A percentile compares a stretch with the other conserved stretches of the same genome.
Evolutionary conservation across 2,329 filamentous ascomycete species (phyloP).

Genomic region (Eutypa lata): DNA sequence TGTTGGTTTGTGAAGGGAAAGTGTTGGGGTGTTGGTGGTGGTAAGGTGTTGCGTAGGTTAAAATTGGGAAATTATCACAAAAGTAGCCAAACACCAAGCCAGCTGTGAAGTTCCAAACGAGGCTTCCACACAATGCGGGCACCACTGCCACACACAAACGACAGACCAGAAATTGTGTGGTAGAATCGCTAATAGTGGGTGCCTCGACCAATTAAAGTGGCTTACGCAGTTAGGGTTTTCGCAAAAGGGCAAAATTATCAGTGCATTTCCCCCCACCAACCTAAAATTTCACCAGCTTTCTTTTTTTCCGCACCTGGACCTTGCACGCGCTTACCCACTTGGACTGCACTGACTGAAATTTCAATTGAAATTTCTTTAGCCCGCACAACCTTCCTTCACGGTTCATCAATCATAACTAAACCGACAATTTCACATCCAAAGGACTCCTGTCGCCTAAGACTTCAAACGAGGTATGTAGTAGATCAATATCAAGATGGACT

Average conservation of each 20-base stretch:
- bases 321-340: too few species aligned
- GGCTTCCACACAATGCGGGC: background rate
- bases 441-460: slow-evolving; percentile 13
- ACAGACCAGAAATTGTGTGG: background rate
- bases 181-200: background rate
- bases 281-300: background rate
- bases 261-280: background rate
- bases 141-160: background rate
- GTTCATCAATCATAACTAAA: slow-evolving; percentile 23
- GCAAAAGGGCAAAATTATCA: background rate
- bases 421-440: slow-evolving; percentile 19
- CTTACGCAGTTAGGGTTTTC: background rate
- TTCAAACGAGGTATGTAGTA: slow-evolving; percentile 44
- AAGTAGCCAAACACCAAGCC: background rate
- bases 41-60: slow-evolving; percentile 14
- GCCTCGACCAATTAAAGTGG: background rate
- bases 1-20: slow-evolving; percentile 17
- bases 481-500: slow-evolving; percentile 27
- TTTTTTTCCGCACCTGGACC: background rate
- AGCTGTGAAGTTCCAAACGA: too few species aligned
- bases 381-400: slow-evolving; percentile 9
- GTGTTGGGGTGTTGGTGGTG: slow-evolving; percentile 22
- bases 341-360: background rate
- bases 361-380: slow-evolving; percentile 27
- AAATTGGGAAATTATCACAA: slow-evolving; percentile 13